A percentile compares a stretch with the other conserved stretches of the same genome.
Conservation (phyloP, 2,329 filamentous ascomycete genomes). For the Botrytis paeoniae region DNA sequence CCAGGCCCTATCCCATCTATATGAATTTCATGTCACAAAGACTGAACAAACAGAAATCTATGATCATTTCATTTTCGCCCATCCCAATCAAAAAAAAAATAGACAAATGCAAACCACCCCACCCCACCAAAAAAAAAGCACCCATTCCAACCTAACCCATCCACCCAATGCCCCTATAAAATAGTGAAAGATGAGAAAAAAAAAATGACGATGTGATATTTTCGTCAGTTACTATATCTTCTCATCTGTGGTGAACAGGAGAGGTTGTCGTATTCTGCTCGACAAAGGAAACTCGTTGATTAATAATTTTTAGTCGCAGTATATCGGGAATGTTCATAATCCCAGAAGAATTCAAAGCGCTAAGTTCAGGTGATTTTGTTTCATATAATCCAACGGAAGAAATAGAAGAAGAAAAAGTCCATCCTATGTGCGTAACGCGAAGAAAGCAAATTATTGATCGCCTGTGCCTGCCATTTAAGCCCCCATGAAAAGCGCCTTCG, state of each 20-base stretch:
- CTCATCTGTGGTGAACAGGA: constrained; percentile 1
- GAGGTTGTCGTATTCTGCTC: not conserved
- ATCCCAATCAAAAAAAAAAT: constrained; percentile 8
- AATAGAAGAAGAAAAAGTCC: constrained; percentile 1
- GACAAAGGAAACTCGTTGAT: constrained; percentile 17
- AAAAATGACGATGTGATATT: constrained; percentile 4
- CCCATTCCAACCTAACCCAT: not conserved
- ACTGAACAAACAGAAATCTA: constrained; percentile 9
- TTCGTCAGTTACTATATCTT: constrained; percentile 9
- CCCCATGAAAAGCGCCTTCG: constrained; percentile 20
- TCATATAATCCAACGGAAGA: constrained; percentile 17
- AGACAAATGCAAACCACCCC: not conserved
- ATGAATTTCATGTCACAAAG: constrained; percentile 6
- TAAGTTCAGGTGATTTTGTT: constrained; percentile 16
- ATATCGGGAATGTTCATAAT: constrained; percentile 8
- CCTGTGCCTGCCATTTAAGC: constrained; percentile 16
- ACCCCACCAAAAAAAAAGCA: not conserved
- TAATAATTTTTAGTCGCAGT: constrained; percentile 13
- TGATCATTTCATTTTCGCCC: constrained; percentile 13
- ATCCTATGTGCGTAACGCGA: constrained; percentile 12
- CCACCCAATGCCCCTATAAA: constrained; percentile 4
- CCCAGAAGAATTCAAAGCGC: constrained; percentile 1
- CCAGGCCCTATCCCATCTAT: constrained; percentile 16
- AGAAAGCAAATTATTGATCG: constrained; percentile 11
- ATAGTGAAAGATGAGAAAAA: not conserved